Conservation (phyloP, 352 stramenopile genomes). For the Globisporangium orthogonon region DNA sequence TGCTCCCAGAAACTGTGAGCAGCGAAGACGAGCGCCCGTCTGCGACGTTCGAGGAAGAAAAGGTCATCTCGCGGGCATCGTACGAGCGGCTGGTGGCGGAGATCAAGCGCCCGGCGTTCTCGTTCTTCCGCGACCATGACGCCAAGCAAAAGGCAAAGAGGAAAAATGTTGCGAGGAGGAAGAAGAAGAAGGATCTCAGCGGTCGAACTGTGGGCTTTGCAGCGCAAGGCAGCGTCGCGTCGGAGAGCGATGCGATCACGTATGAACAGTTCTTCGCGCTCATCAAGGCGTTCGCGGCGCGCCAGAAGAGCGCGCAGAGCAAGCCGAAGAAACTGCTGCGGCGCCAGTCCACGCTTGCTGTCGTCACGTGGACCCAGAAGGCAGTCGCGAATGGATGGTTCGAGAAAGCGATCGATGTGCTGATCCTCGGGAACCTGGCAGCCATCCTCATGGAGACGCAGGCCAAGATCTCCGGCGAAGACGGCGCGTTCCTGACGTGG, state of each 20-base stretch:
- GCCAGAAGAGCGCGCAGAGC: slow-evolving; percentile 13
- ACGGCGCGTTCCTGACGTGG: slow-evolving; percentile 22
- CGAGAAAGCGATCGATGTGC: slow-evolving; percentile 26
- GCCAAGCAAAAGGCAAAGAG: slow-evolving; percentile 5
- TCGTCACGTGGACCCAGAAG: slow-evolving; percentile 18
- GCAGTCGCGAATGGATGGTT: slow-evolving; percentile 27
- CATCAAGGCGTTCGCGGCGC: slow-evolving; percentile 21
- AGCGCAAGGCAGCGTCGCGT: background rate
- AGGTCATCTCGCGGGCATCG: slow-evolving; percentile 19
- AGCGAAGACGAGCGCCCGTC: background rate
- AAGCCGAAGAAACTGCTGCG: slow-evolving; percentile 14
- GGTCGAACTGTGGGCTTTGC: background rate
- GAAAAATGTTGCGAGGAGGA: background rate
- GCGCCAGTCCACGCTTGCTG: slow-evolving; percentile 1
- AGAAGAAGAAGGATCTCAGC: slow-evolving; percentile 4
- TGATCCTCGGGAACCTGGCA: slow-evolving; percentile 37
- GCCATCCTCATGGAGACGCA: slow-evolving; percentile 49
- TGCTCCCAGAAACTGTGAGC: slow-evolving; percentile 19
- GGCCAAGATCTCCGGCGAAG: slow-evolving; percentile 27
- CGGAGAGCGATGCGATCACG: slow-evolving; percentile 13
- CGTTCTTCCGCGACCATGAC: slow-evolving; percentile 21
- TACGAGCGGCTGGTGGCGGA: slow-evolving; percentile 24
- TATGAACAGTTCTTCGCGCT: slow-evolving; percentile 25
- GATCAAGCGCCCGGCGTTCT: slow-evolving; percentile 24
- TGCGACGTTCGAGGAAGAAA: slow-evolving; percentile 7